phyloP scores from a whole-genome alignment of 108 stramenopile species.

The Schizochytrium sp. region DNA sequence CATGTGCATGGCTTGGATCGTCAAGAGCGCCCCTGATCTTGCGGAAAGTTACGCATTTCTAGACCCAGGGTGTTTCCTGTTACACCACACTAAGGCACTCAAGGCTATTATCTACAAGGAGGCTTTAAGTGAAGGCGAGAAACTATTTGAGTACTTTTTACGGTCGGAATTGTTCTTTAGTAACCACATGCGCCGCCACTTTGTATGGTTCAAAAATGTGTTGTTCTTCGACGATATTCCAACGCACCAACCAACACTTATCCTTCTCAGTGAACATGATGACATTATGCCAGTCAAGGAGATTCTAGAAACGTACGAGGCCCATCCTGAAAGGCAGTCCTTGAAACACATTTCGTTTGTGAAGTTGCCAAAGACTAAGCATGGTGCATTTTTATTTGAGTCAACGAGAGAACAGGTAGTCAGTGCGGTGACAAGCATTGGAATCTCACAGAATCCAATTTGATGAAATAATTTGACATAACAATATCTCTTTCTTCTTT shows the following conservation, averaged over 20 bases:
- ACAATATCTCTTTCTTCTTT: no score
- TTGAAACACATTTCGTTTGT: conserved; percentile 1
- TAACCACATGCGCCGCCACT: conserved; percentile 48
- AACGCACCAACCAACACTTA: background rate
- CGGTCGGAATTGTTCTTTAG: conserved; percentile 45
- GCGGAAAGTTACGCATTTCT: conserved; percentile 31
- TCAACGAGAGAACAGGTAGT: conserved; percentile 5
- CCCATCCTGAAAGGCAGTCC: background rate
- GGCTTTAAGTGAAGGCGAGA: conserved; percentile 42
- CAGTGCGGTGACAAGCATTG: background rate
- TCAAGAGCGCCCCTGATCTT: conserved; percentile 18
- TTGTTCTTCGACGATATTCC: conserved; percentile 42
- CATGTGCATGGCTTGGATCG: conserved; percentile 5
- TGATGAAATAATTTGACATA: no score
- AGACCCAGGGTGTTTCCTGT: conserved; percentile 6
- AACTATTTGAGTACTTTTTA: conserved; percentile 53
- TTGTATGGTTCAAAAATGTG: conserved; percentile 34
- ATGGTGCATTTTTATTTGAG: conserved; percentile 15
- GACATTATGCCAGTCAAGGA: conserved; percentile 57
- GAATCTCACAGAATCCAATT: no score
- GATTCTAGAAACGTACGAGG: background rate
- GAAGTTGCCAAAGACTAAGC: background rate
- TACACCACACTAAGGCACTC: conserved; percentile 47
- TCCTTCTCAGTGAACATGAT: conserved; percentile 36
- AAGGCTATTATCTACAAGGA: conserved; percentile 52